Evolutionary conservation across 805 yeast genomes (phyloP).

Genomic region (Candida maltosa): DNA sequence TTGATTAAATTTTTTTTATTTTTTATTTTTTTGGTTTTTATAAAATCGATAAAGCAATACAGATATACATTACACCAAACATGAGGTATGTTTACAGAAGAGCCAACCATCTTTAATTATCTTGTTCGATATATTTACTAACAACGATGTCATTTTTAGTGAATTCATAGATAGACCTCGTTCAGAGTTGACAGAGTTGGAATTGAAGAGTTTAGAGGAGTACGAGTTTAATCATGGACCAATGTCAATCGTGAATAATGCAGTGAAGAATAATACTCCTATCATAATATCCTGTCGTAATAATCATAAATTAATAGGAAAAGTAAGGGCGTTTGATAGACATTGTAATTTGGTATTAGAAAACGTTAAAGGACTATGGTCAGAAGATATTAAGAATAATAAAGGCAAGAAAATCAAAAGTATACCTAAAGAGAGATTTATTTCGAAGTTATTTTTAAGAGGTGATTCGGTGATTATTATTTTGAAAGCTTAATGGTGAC

Average conservation of each 20-base stretch:
- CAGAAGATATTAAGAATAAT: constrained; percentile 55
- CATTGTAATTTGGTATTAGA: constrained; percentile 93
- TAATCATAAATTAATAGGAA: constrained; percentile 86
- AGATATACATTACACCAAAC: neutral
- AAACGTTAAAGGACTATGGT: constrained; percentile 87
- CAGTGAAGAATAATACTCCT: constrained; percentile 70
- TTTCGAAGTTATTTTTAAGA: constrained; percentile 84
- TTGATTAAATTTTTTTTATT: neutral
- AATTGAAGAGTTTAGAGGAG: constrained; percentile 79
- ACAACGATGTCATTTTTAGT: constrained; percentile 31
- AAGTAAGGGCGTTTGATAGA: constrained; percentile 92
- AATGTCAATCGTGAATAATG: constrained; percentile 78
- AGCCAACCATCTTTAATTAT: neutral
- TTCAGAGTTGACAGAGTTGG: constrained; percentile 75
- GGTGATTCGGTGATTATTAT: constrained; percentile 94
- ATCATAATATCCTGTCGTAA: constrained; percentile 88
- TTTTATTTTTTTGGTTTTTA: constrained; percentile 1
- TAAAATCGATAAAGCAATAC: neutral
- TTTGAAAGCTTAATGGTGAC: constrained; percentile 47
- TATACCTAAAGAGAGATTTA: constrained; percentile 65
- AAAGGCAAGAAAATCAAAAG: constrained; percentile 72
- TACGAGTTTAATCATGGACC: constrained; percentile 90
- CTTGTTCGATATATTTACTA: constrained; percentile 18
- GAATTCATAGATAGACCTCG: constrained; percentile 72
- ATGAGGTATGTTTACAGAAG: constrained; percentile 8